Evolutionary conservation across 192 early-diverging fungal species (phyloP), one percentile per base, ranked within the genome.

Genomic region (Paraglomus brasilianum): DNA sequence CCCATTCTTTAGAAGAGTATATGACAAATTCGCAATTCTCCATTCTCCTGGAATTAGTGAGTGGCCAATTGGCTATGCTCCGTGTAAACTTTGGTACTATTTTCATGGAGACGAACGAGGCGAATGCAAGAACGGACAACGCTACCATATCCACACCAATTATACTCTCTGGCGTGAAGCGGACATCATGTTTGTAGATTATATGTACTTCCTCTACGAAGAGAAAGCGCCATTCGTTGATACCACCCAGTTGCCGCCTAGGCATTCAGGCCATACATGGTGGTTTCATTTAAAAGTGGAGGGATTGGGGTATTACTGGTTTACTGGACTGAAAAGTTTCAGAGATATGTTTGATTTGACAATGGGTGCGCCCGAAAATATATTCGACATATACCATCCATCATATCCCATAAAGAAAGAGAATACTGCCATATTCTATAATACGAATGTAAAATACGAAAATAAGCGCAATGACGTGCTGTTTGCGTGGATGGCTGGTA

Each of bases 91-190:
- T n/a, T 58, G 56, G 38, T 8, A 7, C 8, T 56, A 22, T 38
- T 56, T 56, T 38, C n/a, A n/a, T n/a, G n/a, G n/a, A n/a, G n/a
- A n/a, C n/a, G n/a, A n/a, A n/a, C n/a, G n/a, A n/a, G n/a, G n/a
- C n/a, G n/a, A n/a, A n/a, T n/a, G n/a, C n/a, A n/a, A n/a, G n/a
- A n/a, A n/a, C n/a, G n/a, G n/a, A n/a, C n/a, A n/a, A n/a, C n/a
- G n/a, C n/a, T n/a, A n/a, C n/a, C n/a, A n/a, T 38, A 36, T 38
- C 53, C 10, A 7, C 8, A 56, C 44, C 38, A 70, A 74, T 43
- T 74, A 74, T 38, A 74, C 73, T 44, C 48, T 69, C 4, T 74
- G 59, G n/a, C 10, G 58, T 17, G 69, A 74, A 9, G 69, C 73
- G 8, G 68, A 74, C 40, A 56, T 71, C 13, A 36, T 74, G 22